Conservation (phyloP, 1,139 yeast genomes). For the Zygosaccharomyces pseudobailii region DNA sequence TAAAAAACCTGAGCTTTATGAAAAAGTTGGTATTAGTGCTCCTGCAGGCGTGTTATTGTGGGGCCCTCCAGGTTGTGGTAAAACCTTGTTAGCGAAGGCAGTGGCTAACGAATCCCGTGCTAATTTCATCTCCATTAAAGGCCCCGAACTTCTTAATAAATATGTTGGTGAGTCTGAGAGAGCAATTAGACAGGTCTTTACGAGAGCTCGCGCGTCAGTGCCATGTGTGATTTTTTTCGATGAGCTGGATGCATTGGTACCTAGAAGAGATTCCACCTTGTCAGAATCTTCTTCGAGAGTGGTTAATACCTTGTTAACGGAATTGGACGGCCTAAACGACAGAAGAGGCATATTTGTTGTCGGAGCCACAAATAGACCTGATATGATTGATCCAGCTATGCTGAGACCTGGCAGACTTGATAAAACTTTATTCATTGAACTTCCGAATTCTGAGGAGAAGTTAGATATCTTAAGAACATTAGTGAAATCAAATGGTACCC, state of each 20-base stretch:
- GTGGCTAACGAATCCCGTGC: slow-evolving; percentile 97
- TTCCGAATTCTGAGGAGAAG: slow-evolving; percentile 76
- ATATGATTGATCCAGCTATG: slow-evolving; percentile 98
- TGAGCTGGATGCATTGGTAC: slow-evolving; percentile 93
- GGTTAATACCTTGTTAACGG: slow-evolving; percentile 89
- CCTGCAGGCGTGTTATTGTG: slow-evolving; percentile 96
- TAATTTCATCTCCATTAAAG: slow-evolving; percentile 89
- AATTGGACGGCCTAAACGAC: slow-evolving; percentile 89
- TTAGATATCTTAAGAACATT: slow-evolving; percentile 76
- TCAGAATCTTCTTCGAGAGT: slow-evolving; percentile 92
- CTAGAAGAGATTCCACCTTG: slow-evolving; percentile 80
- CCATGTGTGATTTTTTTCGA: slow-evolving; percentile 97
- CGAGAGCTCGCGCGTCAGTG: slow-evolving; percentile 87
- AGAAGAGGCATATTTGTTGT: slow-evolving; percentile 89
- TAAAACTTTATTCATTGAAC: slow-evolving; percentile 84
- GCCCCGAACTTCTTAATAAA: slow-evolving; percentile 90
- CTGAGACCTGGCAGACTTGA: slow-evolving; percentile 94
- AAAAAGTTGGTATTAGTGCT: slow-evolving; percentile 88
- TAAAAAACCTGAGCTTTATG: slow-evolving; percentile 83
- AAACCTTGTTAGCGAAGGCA: slow-evolving; percentile 90
- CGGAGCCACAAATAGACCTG: slow-evolving; percentile 97
- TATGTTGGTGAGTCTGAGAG: slow-evolving; percentile 96
- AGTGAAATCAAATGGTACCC: slow-evolving; percentile 67
- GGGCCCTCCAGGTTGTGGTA: slow-evolving; percentile 99
- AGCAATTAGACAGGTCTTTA: slow-evolving; percentile 91